Evolutionary conservation across 148 eudicot genomes (phyloP), one percentile per base, ranked within the genome.

Genomic region (Simmondsia chinensis): DNA sequence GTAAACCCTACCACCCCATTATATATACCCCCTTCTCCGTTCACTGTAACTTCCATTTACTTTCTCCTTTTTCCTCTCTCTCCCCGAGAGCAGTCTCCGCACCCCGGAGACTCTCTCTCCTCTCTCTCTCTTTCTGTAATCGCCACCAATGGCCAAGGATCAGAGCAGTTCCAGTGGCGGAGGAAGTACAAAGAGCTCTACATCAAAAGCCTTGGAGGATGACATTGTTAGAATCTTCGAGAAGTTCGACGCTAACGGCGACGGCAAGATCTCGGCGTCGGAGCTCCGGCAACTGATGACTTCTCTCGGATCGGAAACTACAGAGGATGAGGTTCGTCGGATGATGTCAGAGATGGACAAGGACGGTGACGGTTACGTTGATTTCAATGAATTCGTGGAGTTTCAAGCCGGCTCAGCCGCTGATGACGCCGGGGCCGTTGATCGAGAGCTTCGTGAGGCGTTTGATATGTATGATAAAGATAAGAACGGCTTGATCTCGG

Each of bases 311-410:
- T 59, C 95, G 11, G 70, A 65, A 0, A 71, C 83, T 0, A 23
- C 87, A 6, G 4, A 40, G 9, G 79, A 75, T 9, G 93, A 86
- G 26, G 59, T 78, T 4, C 5, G 43, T 14, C 62, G 68, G 8
- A 77, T 76, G 65, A 82, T 87, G 96, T 22, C 50, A 20, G 94
- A 82, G 64, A 69, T 87, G 44, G 96, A 87, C 57, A 60, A 46
- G 43, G 80, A 87, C 73, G 81, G 82, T 12, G 94, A 87, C 47
- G 96, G 96, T 1, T 76, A 20, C 57, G 73, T 87, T 23, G 87
- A 87, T 44, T 54, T 82, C 12, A 0, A 39, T 4, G 96, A 87
- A 50, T 87, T 87, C 60, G 35, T 84, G 8, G 75, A 60, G 20
- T 87, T 82, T 39, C 72, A 71, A 35, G 56, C 47, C n/a, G 63